phyloP scores from a whole-genome alignment of 2,329 filamentous ascomycete genomes.

The Fusarium temperatum region DNA sequence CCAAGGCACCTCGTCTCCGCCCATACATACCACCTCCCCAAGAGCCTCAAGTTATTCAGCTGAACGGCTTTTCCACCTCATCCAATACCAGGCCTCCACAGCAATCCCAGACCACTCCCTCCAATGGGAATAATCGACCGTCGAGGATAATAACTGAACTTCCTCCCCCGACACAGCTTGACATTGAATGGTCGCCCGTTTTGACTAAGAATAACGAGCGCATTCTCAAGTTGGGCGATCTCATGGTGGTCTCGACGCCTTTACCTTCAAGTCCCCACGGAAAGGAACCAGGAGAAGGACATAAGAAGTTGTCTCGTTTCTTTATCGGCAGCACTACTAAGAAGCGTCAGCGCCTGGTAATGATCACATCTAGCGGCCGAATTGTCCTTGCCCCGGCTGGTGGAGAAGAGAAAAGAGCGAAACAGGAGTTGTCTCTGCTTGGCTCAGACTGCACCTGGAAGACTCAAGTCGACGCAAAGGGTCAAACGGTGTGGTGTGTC shows the following conservation, averaged over 20 bases:
- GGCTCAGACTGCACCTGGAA: conserved; percentile 79
- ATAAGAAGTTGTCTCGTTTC: conserved; percentile 92
- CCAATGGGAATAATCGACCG: conserved; percentile 66
- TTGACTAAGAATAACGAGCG: conserved; percentile 90
- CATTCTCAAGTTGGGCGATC: conserved; percentile 91
- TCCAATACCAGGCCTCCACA: conserved; percentile 47
- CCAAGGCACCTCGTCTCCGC: conserved; percentile 86
- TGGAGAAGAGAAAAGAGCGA: conserved; percentile 94
- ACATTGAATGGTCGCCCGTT: conserved; percentile 98
- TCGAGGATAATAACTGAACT: conserved; percentile 91
- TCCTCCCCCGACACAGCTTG: conserved; percentile 93
- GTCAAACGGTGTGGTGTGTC: conserved; percentile 86
- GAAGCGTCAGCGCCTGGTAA: conserved; percentile 90
- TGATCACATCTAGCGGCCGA: conserved; percentile 91
- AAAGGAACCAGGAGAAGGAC: conserved; percentile 75
- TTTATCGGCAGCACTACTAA: conserved; percentile 92
- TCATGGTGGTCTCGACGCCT: conserved; percentile 83
- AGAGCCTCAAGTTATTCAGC: conserved; percentile 77
- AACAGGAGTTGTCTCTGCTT: conserved; percentile 88
- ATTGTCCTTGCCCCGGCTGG: conserved; percentile 91
- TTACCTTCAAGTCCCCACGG: conserved; percentile 77
- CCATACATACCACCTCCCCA: conserved; percentile 81
- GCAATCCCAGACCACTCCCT: conserved; percentile 49
- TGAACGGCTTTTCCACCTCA: conserved; percentile 64
- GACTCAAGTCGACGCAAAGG: conserved; percentile 85